Base-by-base conservation (phyloP, 805 yeast species). In the Metschnikowia picachoensis region DNA sequence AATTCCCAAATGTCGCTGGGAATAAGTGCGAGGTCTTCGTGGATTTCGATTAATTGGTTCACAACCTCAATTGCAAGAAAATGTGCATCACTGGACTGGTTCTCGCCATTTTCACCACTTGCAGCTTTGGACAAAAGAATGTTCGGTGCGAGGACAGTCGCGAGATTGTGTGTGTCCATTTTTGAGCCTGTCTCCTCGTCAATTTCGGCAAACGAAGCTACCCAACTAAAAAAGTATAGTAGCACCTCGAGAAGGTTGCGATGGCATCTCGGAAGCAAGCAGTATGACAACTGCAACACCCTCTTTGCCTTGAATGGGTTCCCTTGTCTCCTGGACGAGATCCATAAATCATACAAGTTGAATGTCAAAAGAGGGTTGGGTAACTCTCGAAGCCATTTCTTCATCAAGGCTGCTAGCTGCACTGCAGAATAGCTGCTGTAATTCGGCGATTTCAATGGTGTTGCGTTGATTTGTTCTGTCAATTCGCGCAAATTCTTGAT, bases 121-220 rank as follows among this genome's bases (percentile, higher is more conserved):
- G 57, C 58, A 11, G 76, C 79, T 50, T 76, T 77, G 1, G 84
- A 66, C 56, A 84, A 85, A 35, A 95, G 72, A 37, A 94, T 83
- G 59, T 91, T 94, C 1, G 99, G 99, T 0, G 97, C 87, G 41
- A 94, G 76, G 2, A 94, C 99, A 0, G 98, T 94, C 2, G 99
- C 96, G 52, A 94, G 74, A 63, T 94, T 94, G 61, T 90, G 96
- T 30, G 87, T 80, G 62, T 92, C 97, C 99, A 94, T 94, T 68
- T 92, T 94, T 3, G 97, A 89, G 0, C 78, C 78, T 17, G 82
- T 79, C 55, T 87, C 91, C 57, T 89, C 95, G 59, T 90, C 97
- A 50, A 91, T 80, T 56, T 88, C 91, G 1, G 97, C 87, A 68
- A 94, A 94, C 2, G 98, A 87, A 0, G 98, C 89, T 2, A 91